Evolutionary conservation across 768 basidiomycete species (phyloP), one percentile per base, ranked within the genome.

Genomic region (Krasilnikovozyma curviuscula): DNA sequence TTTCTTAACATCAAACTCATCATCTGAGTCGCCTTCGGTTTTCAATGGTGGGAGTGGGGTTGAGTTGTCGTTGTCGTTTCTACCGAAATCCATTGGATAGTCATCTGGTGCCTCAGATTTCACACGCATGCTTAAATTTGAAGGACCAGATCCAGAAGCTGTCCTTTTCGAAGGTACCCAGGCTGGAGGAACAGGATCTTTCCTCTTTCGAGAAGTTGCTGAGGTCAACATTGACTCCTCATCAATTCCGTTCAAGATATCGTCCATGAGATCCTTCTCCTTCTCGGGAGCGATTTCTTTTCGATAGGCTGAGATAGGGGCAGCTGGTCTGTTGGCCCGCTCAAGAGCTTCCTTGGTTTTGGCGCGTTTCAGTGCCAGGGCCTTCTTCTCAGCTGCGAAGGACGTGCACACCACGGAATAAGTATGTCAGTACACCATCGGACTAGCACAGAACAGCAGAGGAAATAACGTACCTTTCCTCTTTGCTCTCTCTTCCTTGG

Each of bases 201-300:
- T 19, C 8, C 40, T 23, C 40, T 30, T 46, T 30, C 30, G 49
- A 21, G 49, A 48, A 30, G 48, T 24, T 24, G 27, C 44, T 14
- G 9, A 35, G 44, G 16, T 7, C 30, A 12, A 14, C 23, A 23
- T 23, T 23, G 31, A 34, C 21, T 39, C 25, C 12, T 40, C 64
- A 51, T 83, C 83, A 63, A 91, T 73, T 19, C 68, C 73, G 8
- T 77, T 80, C 9, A 98, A 67, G 1, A 98, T 65, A 31, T 72
- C 73, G 0, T 76, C 74, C 83, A 98, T 81, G 55, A 98, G 85
- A 55, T 91, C 85, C 32, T 74, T 70, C 62, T 95, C 93, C 56
- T 86, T 75, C 44, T 78, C 80, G 12, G 71, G 77, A 7, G 81
- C 78, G 12, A 79, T 73, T 0, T 69, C 69, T 1, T 81, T 78